These are phyloP conservation scores for Taphrina communis DNA, from an alignment of 1,139 yeast genomes.

Conservation along the genomic window DNA sequence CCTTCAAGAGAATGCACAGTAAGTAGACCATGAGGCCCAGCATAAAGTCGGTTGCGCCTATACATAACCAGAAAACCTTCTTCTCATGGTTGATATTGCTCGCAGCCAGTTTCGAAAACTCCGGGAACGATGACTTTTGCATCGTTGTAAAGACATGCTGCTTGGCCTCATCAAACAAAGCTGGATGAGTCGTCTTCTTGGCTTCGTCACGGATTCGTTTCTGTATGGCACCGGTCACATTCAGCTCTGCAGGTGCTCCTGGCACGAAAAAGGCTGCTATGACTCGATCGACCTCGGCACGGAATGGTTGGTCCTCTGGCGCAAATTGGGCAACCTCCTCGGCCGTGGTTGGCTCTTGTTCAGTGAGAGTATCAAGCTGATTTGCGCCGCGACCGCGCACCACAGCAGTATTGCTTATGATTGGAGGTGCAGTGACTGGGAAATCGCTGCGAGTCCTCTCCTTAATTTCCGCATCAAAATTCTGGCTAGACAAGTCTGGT, in stretches of 20 bases:
- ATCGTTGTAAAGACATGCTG: constrained; percentile 31
- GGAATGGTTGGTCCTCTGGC: constrained; percentile 35
- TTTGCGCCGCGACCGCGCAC: constrained; percentile 17
- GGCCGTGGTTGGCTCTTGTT: constrained; percentile 31
- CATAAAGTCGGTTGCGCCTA: constrained; percentile 32
- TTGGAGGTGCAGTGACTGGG: constrained; percentile 15
- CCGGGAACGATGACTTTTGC: constrained; percentile 37
- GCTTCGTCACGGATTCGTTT: constrained; percentile 32
- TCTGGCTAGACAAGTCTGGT: neutral
- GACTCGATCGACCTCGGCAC: constrained; percentile 38
- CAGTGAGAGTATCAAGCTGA: constrained; percentile 26
- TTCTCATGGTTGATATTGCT: constrained; percentile 36
- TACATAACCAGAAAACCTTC: constrained; percentile 38
- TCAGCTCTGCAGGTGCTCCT: constrained; percentile 39
- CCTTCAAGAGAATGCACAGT: constrained; percentile 33
- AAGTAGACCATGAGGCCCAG: constrained; percentile 34
- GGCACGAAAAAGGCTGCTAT: constrained; percentile 35
- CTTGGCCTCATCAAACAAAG: constrained; percentile 37
- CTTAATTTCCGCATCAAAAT: neutral
- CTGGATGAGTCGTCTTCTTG: constrained; percentile 36
- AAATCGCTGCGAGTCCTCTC: neutral
- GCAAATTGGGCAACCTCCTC: constrained; percentile 30
- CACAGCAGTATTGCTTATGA: neutral
- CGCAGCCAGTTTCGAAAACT: constrained; percentile 34
- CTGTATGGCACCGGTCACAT: constrained; percentile 37